A percentile compares a stretch with the other conserved stretches of the same genome.
Conservation (phyloP, 2,329 filamentous ascomycete species). For the Ascosphaera pollenicola region DNA sequence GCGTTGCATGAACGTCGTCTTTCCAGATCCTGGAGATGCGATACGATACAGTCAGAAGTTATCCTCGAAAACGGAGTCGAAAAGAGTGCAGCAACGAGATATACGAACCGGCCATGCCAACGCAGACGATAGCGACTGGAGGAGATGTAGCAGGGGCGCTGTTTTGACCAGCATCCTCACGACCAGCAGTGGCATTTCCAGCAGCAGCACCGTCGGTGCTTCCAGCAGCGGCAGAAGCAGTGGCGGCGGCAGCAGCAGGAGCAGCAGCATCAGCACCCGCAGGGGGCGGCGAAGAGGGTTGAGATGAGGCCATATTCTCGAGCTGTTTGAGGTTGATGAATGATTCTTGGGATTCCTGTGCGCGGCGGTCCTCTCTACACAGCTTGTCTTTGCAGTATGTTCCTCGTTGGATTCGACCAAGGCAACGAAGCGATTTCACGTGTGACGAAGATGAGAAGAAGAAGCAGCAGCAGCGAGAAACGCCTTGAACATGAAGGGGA, state of each 20-base stretch:
- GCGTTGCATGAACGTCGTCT: conserved; percentile 99
- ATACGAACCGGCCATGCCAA: conserved; percentile 73
- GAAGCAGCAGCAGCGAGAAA: neutral
- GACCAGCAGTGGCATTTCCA: neutral
- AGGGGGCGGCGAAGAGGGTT: neutral
- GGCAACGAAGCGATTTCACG: neutral
- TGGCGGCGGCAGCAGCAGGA: neutral
- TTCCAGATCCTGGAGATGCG: conserved; percentile 49
- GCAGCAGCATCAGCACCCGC: neutral
- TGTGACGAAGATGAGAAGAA: neutral
- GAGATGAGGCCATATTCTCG: neutral
- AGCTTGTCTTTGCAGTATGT: too few relatives aligned
- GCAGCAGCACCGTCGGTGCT: neutral
- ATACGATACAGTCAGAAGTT: neutral
- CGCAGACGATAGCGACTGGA: conserved; percentile 69
- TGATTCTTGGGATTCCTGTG: too few relatives aligned
- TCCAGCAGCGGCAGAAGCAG: neutral
- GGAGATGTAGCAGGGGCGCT: conserved; percentile 9
- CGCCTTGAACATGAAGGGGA: neutral
- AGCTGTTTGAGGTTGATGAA: too few relatives aligned
- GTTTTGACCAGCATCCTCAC: neutral
- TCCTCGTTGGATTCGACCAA: too few relatives aligned
- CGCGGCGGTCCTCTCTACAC: too few relatives aligned
- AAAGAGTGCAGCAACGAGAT: neutral
- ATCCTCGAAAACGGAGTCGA: too few relatives aligned